These are phyloP conservation scores for Davidsoniella virescens DNA, from an alignment of 2,329 filamentous ascomycete species.

Conservation along the genomic window DNA sequence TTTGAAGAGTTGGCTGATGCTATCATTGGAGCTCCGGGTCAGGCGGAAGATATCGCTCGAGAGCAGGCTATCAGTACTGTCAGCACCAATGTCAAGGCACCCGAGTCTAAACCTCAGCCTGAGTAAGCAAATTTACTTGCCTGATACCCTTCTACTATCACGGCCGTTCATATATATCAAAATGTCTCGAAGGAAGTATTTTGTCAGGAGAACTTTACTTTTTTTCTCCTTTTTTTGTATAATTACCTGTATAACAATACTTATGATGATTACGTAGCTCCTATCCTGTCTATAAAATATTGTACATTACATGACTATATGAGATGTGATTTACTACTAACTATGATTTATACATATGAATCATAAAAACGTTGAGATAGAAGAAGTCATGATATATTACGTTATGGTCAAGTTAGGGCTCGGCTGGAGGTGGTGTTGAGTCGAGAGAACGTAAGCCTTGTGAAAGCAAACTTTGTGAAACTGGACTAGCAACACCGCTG, in stretches of 20 bases:
- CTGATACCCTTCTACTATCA: too few species aligned
- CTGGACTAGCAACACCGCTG: neutral
- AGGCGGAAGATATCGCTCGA: neutral
- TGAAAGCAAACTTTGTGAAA: neutral
- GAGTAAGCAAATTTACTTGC: too few species aligned
- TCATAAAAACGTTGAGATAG: too few species aligned
- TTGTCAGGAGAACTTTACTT: too few species aligned
- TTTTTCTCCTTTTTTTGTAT: neutral
- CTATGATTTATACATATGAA: neutral
- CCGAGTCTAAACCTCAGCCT: too few species aligned
- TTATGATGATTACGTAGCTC: neutral
- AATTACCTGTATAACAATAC: neutral
- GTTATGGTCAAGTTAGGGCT: neutral
- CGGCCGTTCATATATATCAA: too few species aligned
- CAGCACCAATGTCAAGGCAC: too few species aligned
- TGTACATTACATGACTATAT: neutral
- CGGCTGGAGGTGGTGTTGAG: neutral
- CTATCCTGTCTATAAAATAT: neutral
- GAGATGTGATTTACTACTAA: too few species aligned
- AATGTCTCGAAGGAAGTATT: too few species aligned
- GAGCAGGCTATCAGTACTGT: neutral
- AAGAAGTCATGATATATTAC: neutral
- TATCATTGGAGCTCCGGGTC: neutral
- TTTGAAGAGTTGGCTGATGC: neutral
- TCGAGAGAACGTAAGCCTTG: neutral